Evolutionary conservation across 805 yeast species (phyloP).

Genomic region (Maudiozyma serrabonitensis): DNA sequence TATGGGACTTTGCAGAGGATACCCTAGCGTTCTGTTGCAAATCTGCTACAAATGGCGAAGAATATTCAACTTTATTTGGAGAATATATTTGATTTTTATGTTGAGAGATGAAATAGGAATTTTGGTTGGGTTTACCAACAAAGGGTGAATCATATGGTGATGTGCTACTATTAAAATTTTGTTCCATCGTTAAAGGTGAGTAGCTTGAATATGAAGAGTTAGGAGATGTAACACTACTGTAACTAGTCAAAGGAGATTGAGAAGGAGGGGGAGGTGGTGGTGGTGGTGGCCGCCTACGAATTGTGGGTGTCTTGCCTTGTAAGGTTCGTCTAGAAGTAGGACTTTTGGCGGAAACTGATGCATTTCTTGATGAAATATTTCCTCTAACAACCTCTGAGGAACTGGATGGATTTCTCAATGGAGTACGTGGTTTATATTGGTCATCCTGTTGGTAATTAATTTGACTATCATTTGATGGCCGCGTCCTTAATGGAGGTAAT

Average conservation of each 20-base stretch:
- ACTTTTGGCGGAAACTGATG: background rate
- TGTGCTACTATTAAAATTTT: background rate
- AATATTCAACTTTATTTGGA: background rate
- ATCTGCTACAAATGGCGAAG: background rate
- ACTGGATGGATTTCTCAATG: background rate
- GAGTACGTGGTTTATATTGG: background rate
- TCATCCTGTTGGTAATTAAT: background rate
- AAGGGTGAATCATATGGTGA: background rate
- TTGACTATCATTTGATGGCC: slow-evolving; percentile 12
- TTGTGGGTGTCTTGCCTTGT: background rate
- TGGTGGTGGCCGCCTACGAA: slow-evolving; percentile 16
- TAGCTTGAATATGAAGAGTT: background rate
- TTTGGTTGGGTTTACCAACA: background rate
- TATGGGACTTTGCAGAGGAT: background rate
- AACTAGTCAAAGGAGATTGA: slow-evolving; percentile 2
- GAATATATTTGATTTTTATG: background rate
- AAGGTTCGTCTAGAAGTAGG: background rate
- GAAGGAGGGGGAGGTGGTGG: slow-evolving; percentile 6
- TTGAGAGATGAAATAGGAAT: background rate
- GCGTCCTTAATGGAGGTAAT: slow-evolving; percentile 24
- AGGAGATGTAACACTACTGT: background rate
- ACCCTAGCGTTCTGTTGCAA: background rate
- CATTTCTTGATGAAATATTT: background rate
- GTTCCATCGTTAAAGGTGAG: no score
- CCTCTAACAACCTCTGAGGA: background rate